Conservation (phyloP, 768 basidiomycete genomes). For the Psilocybe sp. region DNA sequence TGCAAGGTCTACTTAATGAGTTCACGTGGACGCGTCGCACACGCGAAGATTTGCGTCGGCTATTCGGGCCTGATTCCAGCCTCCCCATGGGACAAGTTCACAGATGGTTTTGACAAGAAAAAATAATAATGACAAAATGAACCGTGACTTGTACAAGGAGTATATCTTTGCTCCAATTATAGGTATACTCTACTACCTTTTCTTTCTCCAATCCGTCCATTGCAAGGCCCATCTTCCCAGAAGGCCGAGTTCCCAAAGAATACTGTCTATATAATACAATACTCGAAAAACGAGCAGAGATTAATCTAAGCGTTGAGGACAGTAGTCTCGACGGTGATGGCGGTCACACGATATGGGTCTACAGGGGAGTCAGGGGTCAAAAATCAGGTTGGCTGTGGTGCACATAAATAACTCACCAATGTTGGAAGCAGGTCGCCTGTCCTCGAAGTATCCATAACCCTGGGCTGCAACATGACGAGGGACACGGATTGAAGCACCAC, state of each 20-base stretch:
- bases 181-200: conserved; percentile 14
- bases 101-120: background rate
- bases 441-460: conserved; percentile 95
- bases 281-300: conserved; percentile 2
- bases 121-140: conserved; percentile 5
- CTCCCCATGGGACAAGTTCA: background rate
- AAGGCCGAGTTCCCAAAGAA: conserved; percentile 13
- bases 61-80: background rate
- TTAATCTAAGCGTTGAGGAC: conserved; percentile 54
- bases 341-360: conserved; percentile 96
- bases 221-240: conserved; percentile 6
- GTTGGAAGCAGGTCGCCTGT: conserved; percentile 97
- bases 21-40: background rate
- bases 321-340: conserved; percentile 88
- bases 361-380: conserved; percentile 5
- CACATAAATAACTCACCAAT: conserved; percentile 60
- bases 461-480: conserved; percentile 90
- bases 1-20: background rate
- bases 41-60: background rate
- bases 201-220: conserved; percentile 6
- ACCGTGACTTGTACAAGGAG: conserved; percentile 10
- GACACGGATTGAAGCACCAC: conserved; percentile 95
- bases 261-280: conserved; percentile 2
- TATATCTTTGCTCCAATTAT: conserved; percentile 15
- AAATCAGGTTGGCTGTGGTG: background rate